phyloP scores from a whole-genome alignment of 2,329 filamentous ascomycete species.

The Pseudogymnoascus sp. region DNA sequence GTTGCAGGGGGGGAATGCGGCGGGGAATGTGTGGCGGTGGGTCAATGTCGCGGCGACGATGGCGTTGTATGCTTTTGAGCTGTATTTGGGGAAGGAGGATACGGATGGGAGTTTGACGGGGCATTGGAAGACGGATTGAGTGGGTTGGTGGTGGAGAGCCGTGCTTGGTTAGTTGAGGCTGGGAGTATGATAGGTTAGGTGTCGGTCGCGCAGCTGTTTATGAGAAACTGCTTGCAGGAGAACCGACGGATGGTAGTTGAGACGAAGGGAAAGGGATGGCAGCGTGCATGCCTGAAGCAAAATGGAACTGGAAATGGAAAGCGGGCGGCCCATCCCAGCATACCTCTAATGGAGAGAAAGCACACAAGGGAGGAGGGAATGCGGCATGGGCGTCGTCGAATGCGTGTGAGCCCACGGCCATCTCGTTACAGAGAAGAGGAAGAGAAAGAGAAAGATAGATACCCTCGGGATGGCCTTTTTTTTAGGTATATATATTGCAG shows the following conservation, averaged over 20 bases:
- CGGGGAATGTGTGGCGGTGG: constrained; percentile 88
- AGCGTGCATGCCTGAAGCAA: background rate
- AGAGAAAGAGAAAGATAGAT: background rate
- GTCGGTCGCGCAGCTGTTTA: background rate
- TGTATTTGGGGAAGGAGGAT: constrained; percentile 79
- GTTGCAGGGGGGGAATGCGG: constrained; percentile 75
- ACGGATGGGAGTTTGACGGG: constrained; percentile 63
- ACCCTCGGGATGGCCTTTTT: constrained; percentile 5
- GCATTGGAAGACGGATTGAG: constrained; percentile 92
- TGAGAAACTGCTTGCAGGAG: background rate
- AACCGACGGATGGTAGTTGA: background rate
- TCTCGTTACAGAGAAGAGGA: background rate
- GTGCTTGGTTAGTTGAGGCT: background rate
- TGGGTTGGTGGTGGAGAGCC: background rate
- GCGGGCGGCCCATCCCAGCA: background rate
- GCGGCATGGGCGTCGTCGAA: background rate
- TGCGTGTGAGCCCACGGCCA: background rate
- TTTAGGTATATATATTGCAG: constrained; percentile 7
- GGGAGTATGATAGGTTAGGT: background rate
- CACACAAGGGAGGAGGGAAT: background rate
- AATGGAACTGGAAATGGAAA: background rate
- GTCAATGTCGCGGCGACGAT: constrained; percentile 85
- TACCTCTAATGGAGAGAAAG: background rate
- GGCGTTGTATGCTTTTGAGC: constrained; percentile 80
- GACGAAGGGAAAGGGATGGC: background rate